Percentiles rank a stretch among this genome's conserved stretches.
Conservation (phyloP, 257 asterid genomes). For the Solanum dulcamara region DNA sequence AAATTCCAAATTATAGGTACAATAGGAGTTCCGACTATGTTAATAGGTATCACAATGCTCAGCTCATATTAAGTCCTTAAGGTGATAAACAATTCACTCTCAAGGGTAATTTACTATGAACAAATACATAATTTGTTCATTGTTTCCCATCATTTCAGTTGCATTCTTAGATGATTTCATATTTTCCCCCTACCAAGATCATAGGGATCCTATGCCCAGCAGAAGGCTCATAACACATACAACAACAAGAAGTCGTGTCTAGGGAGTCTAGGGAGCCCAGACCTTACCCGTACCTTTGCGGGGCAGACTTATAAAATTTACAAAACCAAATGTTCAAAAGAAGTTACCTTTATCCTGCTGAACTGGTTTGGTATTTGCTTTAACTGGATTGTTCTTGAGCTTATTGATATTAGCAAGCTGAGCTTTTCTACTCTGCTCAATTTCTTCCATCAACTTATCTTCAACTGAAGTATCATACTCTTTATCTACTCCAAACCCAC, state of each 20-base stretch:
- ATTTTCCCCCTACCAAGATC: neutral
- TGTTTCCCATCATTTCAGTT: neutral
- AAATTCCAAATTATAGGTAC: neutral
- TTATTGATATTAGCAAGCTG: conserved; percentile 67
- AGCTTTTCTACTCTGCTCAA: conserved; percentile 71
- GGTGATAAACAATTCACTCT: neutral
- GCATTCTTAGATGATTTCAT: neutral
- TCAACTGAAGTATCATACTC: conserved; percentile 78
- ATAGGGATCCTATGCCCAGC: neutral
- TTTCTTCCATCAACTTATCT: conserved; percentile 80
- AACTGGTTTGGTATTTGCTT: conserved; percentile 9
- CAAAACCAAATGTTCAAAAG: neutral
- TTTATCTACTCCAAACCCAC: conserved; percentile 91
- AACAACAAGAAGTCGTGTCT: too few species aligned
- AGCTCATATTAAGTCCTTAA: neutral
- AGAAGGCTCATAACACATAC: neutral
- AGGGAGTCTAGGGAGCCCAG: too few species aligned
- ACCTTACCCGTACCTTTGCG: too few species aligned
- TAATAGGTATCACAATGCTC: neutral
- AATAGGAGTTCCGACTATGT: neutral
- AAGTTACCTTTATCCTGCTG: conserved; percentile 43
- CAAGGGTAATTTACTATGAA: neutral
- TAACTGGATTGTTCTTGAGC: conserved; percentile 44
- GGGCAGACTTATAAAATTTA: too few species aligned
- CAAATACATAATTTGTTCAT: neutral